phyloP scores from a whole-genome alignment of 805 yeast species.

The Yamadazyma sp. region DNA sequence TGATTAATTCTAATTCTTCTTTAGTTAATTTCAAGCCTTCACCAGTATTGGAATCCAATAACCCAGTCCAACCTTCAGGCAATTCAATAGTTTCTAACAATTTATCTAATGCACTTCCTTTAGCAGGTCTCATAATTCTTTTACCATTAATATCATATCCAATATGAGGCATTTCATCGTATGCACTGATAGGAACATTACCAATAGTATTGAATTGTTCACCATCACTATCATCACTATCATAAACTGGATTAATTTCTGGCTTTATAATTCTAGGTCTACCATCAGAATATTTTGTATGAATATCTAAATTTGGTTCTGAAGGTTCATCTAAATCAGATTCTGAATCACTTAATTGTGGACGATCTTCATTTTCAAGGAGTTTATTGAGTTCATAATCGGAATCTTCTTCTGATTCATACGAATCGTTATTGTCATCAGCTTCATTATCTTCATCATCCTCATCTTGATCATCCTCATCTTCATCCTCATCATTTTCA shows the following conservation, averaged over 20 bases:
- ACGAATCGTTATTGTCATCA: constrained; percentile 17
- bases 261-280: constrained; percentile 74
- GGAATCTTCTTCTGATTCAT: constrained; percentile 37
- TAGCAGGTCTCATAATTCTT: constrained; percentile 98
- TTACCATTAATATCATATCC: constrained; percentile 98
- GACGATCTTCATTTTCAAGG: constrained; percentile 47
- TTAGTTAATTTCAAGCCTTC: constrained; percentile 71
- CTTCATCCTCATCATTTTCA: constrained; percentile 25
- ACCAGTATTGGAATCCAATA: constrained; percentile 88
- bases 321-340: constrained; percentile 51
- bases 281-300: constrained; percentile 71
- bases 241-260: constrained; percentile 92
- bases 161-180: constrained; percentile 95
- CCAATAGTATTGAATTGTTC: constrained; percentile 86
- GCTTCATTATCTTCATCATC: constrained; percentile 26
- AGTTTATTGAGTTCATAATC: constrained; percentile 64
- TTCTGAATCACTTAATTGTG: constrained; percentile 34
- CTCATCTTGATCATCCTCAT: constrained; percentile 33
- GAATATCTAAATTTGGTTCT: constrained; percentile 40
- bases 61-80: constrained; percentile 99
- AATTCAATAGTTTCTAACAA: constrained; percentile 86
- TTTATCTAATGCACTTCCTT: constrained; percentile 90
- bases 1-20: constrained; percentile 86
- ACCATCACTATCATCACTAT: constrained; percentile 87
- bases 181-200: constrained; percentile 86